These are phyloP conservation scores for Cornus controversa DNA, from an alignment of 148 eudicot genomes.

Conservation along the genomic window DNA sequence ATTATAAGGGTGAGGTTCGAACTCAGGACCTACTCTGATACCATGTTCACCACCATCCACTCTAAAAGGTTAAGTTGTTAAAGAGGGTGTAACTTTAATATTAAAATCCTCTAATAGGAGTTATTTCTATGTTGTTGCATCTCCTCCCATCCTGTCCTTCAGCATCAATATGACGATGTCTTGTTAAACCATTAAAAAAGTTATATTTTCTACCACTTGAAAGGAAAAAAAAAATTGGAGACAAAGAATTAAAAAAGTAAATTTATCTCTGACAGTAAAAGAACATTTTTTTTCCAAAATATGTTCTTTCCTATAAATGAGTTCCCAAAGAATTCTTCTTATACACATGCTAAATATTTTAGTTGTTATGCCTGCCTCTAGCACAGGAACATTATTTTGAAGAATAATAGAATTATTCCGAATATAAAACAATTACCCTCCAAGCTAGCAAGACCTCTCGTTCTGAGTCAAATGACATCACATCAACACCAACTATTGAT, in stretches of 20 bases:
- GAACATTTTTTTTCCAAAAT: neutral
- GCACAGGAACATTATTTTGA: slow-evolving; percentile 1
- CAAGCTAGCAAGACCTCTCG: slow-evolving; percentile 87
- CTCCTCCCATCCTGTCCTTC: no score
- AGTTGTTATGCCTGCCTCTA: slow-evolving; percentile 1
- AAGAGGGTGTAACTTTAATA: no score
- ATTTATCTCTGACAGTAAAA: neutral
- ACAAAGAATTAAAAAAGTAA: neutral
- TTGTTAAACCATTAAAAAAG: no score
- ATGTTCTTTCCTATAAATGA: neutral
- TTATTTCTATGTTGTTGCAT: no score
- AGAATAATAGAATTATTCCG: neutral
- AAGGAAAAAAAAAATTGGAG: neutral
- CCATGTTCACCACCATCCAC: no score
- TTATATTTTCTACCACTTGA: no score
- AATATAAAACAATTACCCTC: slow-evolving; percentile 60
- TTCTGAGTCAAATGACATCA: slow-evolving; percentile 92
- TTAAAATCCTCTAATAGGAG: no score
- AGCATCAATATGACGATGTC: no score
- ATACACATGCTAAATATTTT: neutral
- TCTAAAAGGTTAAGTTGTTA: no score
- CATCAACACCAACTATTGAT: slow-evolving; percentile 96
- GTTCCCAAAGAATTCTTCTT: neutral
- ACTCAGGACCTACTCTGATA: no score
- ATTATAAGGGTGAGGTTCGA: no score